Evolutionary conservation across 192 early-diverging fungal species (phyloP).

Genomic region (Phycomyces nitens): DNA sequence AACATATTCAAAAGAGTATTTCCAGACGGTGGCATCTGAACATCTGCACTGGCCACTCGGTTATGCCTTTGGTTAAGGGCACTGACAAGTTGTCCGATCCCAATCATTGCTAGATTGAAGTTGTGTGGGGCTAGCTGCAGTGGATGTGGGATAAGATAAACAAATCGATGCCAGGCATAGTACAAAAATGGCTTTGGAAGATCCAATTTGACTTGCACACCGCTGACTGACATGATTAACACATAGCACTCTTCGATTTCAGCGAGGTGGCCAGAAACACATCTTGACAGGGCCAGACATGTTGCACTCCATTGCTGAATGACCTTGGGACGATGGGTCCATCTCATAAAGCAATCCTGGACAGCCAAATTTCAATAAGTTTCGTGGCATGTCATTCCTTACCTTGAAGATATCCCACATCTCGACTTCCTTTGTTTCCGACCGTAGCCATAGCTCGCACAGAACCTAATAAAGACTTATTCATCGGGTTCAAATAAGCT

Average conservation of each 20-base stretch:
- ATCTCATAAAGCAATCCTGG: constrained; percentile 53
- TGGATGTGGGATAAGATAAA: constrained; percentile 56
- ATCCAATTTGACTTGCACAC: constrained; percentile 55
- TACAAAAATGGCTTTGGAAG: constrained; percentile 60
- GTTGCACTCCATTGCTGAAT: constrained; percentile 75
- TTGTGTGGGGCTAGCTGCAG: constrained; percentile 46
- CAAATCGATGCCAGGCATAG: constrained; percentile 72
- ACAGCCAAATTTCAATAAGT: too few species aligned
- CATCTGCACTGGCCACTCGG: constrained; percentile 18
- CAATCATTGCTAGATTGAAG: constrained; percentile 49
- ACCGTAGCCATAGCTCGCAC: constrained; percentile 78
- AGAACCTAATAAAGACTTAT: constrained; percentile 43
- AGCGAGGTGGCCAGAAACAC: constrained; percentile 65
- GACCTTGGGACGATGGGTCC: constrained; percentile 73
- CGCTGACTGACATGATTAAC: constrained; percentile 51
- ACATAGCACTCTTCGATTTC: constrained; percentile 58
- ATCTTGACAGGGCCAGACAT: constrained; percentile 61
- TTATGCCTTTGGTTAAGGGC: constrained; percentile 31
- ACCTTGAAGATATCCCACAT: constrained; percentile 80
- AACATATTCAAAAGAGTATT: constrained; percentile 83
- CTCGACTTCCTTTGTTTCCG: constrained; percentile 57
- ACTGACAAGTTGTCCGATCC: constrained; percentile 56
- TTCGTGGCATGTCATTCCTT: constrained; percentile 3
- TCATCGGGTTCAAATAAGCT: too few species aligned
- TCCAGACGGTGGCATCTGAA: constrained; percentile 50